Base-by-base conservation (phyloP, 108 stramenopile genomes). In the Licmophora abbreviata region DNA sequence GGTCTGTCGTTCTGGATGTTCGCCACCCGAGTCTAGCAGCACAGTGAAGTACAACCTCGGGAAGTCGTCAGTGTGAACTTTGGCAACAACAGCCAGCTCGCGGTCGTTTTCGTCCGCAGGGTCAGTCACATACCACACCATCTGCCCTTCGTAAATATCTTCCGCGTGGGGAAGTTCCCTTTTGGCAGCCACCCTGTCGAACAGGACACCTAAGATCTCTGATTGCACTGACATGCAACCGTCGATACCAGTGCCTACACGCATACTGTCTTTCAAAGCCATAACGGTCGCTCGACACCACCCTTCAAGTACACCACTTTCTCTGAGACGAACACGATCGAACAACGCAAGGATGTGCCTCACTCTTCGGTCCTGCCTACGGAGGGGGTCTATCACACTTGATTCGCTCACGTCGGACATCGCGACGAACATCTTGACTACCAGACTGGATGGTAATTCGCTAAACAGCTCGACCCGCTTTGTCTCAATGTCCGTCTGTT, bases 31-130 rank as follows among this genome's bases (percentile, higher is more conserved):
- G n/a, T 25, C 27, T 6, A 69, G 6, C 40, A 43, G 54, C 35
- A 89, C 81, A 14, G 83, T 79, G 42, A 78, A 89, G 47, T 83
- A 89, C 5, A 80, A 40, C 35, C 79, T 67, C 14, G 72, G 64
- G 36, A 76, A 77, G 27, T 77, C 60, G 54, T 89, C 88, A 3
- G 51, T 67, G 43, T 89, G 88, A 29, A 83, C 62, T 59, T 85
- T 85, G 1, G 78, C 44, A 26, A 89, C 61, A 25, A 43, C 61
- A 22, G 56, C 66, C 45, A 45, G 58, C 17, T 68, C 61, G 44
- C 71, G 45, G 27, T 36, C 28, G n/a, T 44, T 52, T 24, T 70
- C 71, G 49, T 69, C 56, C 38, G 75, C 54, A 38, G 67, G 47
- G 32, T 74, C 34, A 0, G 54, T 43, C 20, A 81, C 63, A 56